A percentile compares a stretch with the other conserved stretches of the same genome.
Evolutionary conservation across 495 filamentous ascomycete genomes (phyloP).

Genomic region (Corynascus novoguineensis): DNA sequence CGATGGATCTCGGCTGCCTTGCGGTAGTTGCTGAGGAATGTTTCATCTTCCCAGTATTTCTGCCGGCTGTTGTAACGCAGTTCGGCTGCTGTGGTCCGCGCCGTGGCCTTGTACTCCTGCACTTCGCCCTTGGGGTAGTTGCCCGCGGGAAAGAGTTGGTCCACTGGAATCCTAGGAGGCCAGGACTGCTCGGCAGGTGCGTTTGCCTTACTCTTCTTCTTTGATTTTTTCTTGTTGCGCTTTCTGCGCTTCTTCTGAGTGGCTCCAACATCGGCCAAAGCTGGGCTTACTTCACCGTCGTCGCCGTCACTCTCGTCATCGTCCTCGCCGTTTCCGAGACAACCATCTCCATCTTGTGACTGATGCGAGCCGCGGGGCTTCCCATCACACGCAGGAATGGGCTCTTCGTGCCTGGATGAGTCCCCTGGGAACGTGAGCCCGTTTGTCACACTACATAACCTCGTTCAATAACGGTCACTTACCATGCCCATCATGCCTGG

Average conservation of each 20-base stretch:
- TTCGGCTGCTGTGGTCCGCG: conserved; percentile 80
- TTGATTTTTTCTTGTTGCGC: conserved; percentile 45
- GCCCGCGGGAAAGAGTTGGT: conserved; percentile 67
- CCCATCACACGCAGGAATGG: neutral
- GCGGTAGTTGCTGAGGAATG: conserved; percentile 76
- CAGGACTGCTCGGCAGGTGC: conserved; percentile 61
- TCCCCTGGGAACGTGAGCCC: conserved; percentile 5
- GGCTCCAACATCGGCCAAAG: conserved; percentile 30
- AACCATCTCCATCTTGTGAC: conserved; percentile 1
- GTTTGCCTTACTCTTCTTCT: conserved; percentile 63
- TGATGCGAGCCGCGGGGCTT: neutral
- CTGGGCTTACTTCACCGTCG: conserved; percentile 6
- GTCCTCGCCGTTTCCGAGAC: conserved; percentile 37
- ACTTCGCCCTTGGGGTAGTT: conserved; percentile 75
- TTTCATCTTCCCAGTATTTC: conserved; percentile 56
- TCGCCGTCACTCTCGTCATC: conserved; percentile 62
- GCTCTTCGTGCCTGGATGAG: neutral
- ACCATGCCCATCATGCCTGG: conserved; percentile 7
- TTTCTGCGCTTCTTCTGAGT: conserved; percentile 70
- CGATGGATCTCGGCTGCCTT: conserved; percentile 84
- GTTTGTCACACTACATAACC: neutral
- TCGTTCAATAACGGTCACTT: neutral
- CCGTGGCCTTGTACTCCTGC: conserved; percentile 71
- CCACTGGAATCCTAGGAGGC: conserved; percentile 71
- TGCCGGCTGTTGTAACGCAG: conserved; percentile 74